Conservation (phyloP, 176 grass and related monocot genomes). For the Carex pumila region DNA sequence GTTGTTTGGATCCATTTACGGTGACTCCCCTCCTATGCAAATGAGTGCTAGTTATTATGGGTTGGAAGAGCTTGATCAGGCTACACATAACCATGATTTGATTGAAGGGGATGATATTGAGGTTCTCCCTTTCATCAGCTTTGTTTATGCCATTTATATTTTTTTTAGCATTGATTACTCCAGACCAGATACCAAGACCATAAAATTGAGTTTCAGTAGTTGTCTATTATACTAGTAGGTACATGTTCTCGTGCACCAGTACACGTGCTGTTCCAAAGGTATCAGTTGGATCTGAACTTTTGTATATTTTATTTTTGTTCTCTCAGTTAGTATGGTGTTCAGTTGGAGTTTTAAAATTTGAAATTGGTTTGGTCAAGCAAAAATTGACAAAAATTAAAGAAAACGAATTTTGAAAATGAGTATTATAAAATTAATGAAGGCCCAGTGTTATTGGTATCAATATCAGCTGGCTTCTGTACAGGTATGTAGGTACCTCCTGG, state of each 20-base stretch:
- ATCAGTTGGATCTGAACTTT: neutral
- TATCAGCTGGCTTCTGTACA: neutral
- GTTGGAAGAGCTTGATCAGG: slow-evolving; percentile 54
- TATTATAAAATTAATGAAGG: neutral
- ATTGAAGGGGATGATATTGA: slow-evolving; percentile 59
- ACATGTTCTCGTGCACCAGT: neutral
- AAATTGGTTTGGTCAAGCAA: neutral
- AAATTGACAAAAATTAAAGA: neutral
- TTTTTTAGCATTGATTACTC: neutral
- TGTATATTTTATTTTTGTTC: too few species aligned
- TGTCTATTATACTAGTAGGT: neutral
- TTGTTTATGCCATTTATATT: neutral
- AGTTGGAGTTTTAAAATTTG: neutral
- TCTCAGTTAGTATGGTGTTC: neutral
- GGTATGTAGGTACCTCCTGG: neutral
- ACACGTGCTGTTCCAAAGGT: neutral
- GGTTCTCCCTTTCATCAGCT: slow-evolving; percentile 19
- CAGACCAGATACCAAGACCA: neutral
- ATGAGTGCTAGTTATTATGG: slow-evolving; percentile 79
- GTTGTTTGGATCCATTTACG: slow-evolving; percentile 48
- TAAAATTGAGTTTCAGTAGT: neutral
- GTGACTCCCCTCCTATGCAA: slow-evolving; percentile 65
- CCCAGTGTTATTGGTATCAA: neutral
- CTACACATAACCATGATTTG: slow-evolving; percentile 51
- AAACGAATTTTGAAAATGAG: neutral